Evolutionary conservation across 768 basidiomycete genomes (phyloP), one percentile per base, ranked within the genome.

Genomic region (Leccinum ochraceum): DNA sequence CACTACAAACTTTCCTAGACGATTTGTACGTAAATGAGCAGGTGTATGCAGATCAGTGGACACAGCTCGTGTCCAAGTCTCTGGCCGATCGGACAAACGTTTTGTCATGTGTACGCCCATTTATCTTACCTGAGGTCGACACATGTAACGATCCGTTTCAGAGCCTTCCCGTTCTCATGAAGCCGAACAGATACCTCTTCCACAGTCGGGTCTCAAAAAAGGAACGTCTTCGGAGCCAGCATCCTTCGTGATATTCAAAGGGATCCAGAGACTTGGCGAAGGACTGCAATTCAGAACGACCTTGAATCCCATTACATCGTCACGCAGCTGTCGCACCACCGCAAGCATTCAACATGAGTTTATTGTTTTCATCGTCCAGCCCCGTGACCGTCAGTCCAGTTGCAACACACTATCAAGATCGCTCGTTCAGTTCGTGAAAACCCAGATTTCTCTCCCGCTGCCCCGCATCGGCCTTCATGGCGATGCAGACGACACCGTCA

Each of bases 1-100:
- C 60, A 63, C n/a, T 85, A 83, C 64, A 64, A 71, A 64, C 66
- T 13, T 71, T 74, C 20, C 66, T 89, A 10, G 76, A 84, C 48
- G 71, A 78, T 6, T 60, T 86, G 1, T 88, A 79, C 64, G 71
- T 81, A 2, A 88, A 89, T 60, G 77, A 80, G 34, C 73, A 83
- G 53, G 82, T 87, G 4, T 86, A 85, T 56, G 76, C 69, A 0
- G 75, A 78, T 56, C 81, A 83, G 17, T 88, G 86, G 85, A 71
- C 77, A n/a, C 62, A 70, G 8, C 81, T 88, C 67, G 74, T 86
- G 58, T 66, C 75, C 6, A 52, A 57, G 1, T 78, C 76, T 42
- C 68, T 83, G 16, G 64, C 71, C 37, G 85, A 83, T 54, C 88
- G 88, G 88, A 78, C 73, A 55, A 67, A 69, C 37, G 71, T 72